These are phyloP conservation scores for Diaporthe vexans DNA, from an alignment of 2,329 filamentous ascomycete species.

Conservation along the genomic window DNA sequence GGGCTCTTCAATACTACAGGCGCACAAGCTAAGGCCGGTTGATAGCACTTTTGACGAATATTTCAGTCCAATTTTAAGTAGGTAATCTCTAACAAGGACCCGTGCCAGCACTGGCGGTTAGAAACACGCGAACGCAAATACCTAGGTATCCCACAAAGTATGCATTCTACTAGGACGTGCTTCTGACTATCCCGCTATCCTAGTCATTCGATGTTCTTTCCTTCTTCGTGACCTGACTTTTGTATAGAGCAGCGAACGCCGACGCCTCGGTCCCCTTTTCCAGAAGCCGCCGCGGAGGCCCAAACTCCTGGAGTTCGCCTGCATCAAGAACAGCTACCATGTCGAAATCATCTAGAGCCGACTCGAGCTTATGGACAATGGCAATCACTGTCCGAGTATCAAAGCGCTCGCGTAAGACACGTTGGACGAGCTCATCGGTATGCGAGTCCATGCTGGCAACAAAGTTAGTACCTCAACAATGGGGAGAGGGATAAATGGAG, in stretches of 20 bases:
- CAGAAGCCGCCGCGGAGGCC: neutral
- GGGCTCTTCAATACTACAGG: too few relatives aligned
- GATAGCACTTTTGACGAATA: neutral
- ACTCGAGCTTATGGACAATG: constrained; percentile 8
- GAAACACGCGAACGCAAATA: too few relatives aligned
- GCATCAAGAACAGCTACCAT: constrained; percentile 18
- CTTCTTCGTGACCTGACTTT: neutral
- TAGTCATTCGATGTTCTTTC: neutral
- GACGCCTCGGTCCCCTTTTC: neutral
- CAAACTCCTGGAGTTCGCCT: constrained; percentile 3
- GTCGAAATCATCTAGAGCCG: constrained; percentile 5
- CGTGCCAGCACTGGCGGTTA: too few relatives aligned
- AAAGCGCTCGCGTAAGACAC: constrained; percentile 1
- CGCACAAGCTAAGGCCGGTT: too few relatives aligned
- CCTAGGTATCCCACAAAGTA: too few relatives aligned
- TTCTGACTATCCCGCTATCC: neutral
- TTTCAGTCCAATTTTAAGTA: neutral
- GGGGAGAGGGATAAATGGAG: neutral
- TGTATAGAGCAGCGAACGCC: constrained; percentile 6
- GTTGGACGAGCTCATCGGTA: constrained; percentile 10
- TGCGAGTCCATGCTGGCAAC: constrained; percentile 17
- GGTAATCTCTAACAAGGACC: too few relatives aligned
- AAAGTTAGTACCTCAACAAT: neutral
- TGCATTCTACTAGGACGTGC: neutral
- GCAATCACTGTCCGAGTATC: constrained; percentile 19